A percentile compares a stretch with the other conserved stretches of the same genome.
Evolutionary conservation across 208 protist species (phyloP).

Genomic region (Crithidia bombi): DNA sequence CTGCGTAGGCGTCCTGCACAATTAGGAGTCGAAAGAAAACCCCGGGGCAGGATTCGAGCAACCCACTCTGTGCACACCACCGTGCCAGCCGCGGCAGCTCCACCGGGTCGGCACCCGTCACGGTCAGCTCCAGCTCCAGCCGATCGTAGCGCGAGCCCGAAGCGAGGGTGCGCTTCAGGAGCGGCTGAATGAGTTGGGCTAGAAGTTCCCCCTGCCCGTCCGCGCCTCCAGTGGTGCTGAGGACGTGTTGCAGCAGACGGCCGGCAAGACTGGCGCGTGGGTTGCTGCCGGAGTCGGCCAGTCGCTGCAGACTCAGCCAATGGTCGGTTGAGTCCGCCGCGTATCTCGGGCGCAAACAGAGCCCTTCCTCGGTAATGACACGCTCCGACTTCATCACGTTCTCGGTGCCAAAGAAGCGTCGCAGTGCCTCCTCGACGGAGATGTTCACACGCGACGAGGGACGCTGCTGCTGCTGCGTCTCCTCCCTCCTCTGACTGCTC

Average conservation of each 20-base stretch:
- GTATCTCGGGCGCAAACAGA: conserved; percentile 62
- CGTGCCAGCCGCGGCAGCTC: conserved; percentile 65
- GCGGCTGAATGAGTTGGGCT: conserved; percentile 46
- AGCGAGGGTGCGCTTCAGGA: conserved; percentile 41
- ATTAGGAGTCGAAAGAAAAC: conserved; percentile 59
- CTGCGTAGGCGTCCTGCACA: conserved; percentile 63
- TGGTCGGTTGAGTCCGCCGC: conserved; percentile 35
- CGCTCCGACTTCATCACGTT: conserved; percentile 10
- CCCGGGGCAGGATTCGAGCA: conserved; percentile 34
- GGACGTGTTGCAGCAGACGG: conserved; percentile 49
- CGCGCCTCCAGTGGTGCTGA: conserved; percentile 46
- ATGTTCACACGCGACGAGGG: conserved; percentile 2
- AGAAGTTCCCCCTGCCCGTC: conserved; percentile 54
- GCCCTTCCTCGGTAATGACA: conserved; percentile 50
- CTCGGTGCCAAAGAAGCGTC: conserved; percentile 42
- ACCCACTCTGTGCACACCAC: conserved; percentile 68
- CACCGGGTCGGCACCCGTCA: conserved; percentile 45
- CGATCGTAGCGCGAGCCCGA: conserved; percentile 34
- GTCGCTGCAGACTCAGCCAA: conserved; percentile 30
- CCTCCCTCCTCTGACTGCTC: neutral
- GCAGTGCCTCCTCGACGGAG: conserved; percentile 37
- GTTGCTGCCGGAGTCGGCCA: conserved; percentile 24
- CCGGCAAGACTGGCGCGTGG: conserved; percentile 26
- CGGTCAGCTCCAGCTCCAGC: conserved; percentile 76
- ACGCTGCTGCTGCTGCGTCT: neutral